These are phyloP conservation scores for Solanum lycopersicoides DNA, from an alignment of 257 asterid genomes.

Conservation along the genomic window DNA sequence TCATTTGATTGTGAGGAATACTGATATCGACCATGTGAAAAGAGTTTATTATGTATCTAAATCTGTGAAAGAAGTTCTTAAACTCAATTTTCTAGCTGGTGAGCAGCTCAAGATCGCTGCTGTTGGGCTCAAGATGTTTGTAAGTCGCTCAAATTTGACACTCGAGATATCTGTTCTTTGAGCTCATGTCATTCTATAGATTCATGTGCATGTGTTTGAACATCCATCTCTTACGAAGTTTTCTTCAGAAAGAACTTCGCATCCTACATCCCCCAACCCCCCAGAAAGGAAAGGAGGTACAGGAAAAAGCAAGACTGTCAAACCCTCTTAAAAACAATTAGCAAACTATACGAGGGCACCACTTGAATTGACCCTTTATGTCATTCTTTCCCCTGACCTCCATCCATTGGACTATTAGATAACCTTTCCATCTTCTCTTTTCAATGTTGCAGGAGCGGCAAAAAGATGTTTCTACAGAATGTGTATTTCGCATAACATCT, in stretches of 20 bases:
- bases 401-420: neutral
- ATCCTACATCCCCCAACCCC: neutral
- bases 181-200: neutral
- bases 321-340: neutral
- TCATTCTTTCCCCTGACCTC: neutral
- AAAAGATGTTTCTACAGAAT: constrained; percentile 52
- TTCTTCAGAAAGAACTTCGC: neutral
- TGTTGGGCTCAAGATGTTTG: constrained; percentile 96
- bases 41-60: constrained; percentile 73
- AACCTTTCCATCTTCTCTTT: neutral
- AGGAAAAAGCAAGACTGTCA: neutral
- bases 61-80: constrained; percentile 76
- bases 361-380: neutral
- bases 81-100: constrained; percentile 67
- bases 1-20: constrained; percentile 79
- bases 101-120: constrained; percentile 96
- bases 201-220: neutral
- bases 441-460: constrained; percentile 69
- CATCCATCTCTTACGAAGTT: neutral
- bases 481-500: constrained; percentile 87
- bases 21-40: constrained; percentile 65
- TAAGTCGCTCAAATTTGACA: constrained; percentile 30
- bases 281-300: neutral
- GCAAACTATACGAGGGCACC: neutral
- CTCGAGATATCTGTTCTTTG: neutral